phyloP scores from a whole-genome alignment of 2,329 filamentous ascomycete genomes.

The Colletotrichum sp. region DNA sequence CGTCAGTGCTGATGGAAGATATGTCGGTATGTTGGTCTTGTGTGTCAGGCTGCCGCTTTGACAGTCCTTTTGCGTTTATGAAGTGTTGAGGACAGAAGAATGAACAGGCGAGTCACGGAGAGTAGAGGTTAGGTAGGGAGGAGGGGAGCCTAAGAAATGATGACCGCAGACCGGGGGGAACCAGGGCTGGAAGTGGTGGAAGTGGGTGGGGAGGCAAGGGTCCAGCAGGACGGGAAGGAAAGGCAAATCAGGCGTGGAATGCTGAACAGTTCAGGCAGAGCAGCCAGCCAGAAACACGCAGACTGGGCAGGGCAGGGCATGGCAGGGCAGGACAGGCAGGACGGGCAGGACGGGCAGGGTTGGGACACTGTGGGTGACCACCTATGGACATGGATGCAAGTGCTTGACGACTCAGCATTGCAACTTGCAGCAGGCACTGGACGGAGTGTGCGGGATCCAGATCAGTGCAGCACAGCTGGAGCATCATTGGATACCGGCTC shows the following conservation, averaged over 20 bases:
- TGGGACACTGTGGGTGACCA: slow-evolving; percentile 1
- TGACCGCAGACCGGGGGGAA: slow-evolving; percentile 1
- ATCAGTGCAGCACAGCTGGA: background rate
- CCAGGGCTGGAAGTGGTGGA: slow-evolving; percentile 6
- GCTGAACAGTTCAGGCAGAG: slow-evolving; percentile 5
- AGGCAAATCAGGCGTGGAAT: background rate
- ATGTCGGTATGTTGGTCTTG: background rate
- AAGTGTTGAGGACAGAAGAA: background rate
- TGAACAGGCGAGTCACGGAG: background rate
- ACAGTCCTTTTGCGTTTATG: background rate
- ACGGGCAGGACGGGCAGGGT: background rate
- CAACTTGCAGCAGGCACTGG: background rate
- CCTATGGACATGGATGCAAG: slow-evolving; percentile 1
- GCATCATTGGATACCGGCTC: background rate
- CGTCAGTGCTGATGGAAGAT: background rate
- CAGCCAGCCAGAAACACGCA: background rate
- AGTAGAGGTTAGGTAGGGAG: background rate
- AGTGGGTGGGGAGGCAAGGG: slow-evolving; percentile 9
- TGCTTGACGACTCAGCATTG: background rate
- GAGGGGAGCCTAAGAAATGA: slow-evolving; percentile 1
- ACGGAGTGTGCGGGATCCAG: slow-evolving; percentile 2
- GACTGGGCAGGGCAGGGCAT: background rate
- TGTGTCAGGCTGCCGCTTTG: background rate
- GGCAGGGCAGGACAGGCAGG: background rate
- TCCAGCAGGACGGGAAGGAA: slow-evolving; percentile 14